Evolutionary conservation across 1,139 yeast species (phyloP).

Genomic region (Sugiyamaella sp.): DNA sequence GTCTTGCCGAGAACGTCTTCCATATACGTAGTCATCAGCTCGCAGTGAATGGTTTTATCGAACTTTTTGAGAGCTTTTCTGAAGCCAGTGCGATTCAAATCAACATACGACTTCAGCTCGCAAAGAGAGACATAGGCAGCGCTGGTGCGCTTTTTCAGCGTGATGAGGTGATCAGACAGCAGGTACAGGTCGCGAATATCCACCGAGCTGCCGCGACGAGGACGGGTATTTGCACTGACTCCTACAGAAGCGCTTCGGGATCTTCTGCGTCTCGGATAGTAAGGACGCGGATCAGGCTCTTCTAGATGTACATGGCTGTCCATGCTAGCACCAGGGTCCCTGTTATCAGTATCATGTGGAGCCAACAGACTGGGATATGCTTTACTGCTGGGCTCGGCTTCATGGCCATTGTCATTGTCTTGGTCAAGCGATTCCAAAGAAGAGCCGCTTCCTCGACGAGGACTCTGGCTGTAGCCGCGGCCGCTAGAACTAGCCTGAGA

Average conservation of each 20-base stretch:
- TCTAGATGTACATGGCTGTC: neutral
- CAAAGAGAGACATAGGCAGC: conserved; percentile 72
- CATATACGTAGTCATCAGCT: conserved; percentile 55
- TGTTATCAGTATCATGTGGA: neutral
- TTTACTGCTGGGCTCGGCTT: neutral
- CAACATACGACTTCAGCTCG: conserved; percentile 82
- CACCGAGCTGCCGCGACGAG: conserved; percentile 16
- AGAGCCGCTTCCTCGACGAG: conserved; percentile 6
- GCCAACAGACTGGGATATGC: conserved; percentile 7
- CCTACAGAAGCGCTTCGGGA: conserved; percentile 9
- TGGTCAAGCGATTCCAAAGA: conserved; percentile 11
- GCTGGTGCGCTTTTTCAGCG: conserved; percentile 67
- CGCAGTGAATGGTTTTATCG: conserved; percentile 74
- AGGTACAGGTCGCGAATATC: conserved; percentile 18
- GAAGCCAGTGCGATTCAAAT: conserved; percentile 84
- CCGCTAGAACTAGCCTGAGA: conserved; percentile 11
- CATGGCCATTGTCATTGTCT: conserved; percentile 3
- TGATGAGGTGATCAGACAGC: conserved; percentile 46
- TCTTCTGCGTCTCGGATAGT: conserved; percentile 4
- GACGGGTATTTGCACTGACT: conserved; percentile 2
- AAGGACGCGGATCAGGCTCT: conserved; percentile 7
- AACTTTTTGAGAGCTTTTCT: conserved; percentile 87
- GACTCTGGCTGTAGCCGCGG: conserved; percentile 3
- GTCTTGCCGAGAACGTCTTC: conserved; percentile 40
- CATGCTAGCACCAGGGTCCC: neutral